Base-by-base conservation (phyloP, 1,284 basidiomycete species). In the Fomitopsis schrenkii region DNA sequence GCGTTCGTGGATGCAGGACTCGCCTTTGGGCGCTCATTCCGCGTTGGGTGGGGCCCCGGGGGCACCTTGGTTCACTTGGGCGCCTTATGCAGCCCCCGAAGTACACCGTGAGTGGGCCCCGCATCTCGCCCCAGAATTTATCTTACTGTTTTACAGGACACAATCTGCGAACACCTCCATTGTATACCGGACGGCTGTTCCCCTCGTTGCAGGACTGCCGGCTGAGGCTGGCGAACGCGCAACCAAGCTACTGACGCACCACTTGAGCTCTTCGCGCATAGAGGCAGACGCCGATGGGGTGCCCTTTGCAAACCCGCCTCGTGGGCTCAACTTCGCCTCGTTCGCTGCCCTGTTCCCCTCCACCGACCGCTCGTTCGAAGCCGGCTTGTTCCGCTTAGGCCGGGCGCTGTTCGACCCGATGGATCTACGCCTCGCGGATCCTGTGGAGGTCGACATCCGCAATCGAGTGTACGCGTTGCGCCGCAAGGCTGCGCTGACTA, bases 401-500 rank as follows among this genome's bases (percentile, higher is more conserved):
- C 84, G 85, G n/a, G 94, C 94, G 0, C 81, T 99, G 0, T 99
- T 98, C 71, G 97, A 99, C 75, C 82, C 85, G 35, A 80, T 97
- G 38, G 80, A 86, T 46, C 79, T 94, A n/a, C 83, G 83, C 9
- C 74, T 91, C 0, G 76, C 77, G 9, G 75, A 75, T n/a, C 77
- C 81, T 2, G 80, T 85, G 35, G 79, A 86, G 0, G 77, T 81
- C 0, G 84, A 89, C 59, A 78, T 90, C 38, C 78, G 82, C 22
- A 82, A 87, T 64, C 83, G 87, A 14, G 78, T 93, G 38, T 75
- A 76, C 42, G 72, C 79, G 42, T 75, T 98, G 15, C 86, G 91
- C 58, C 85, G 97, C 45, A 94, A 95, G 72, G 83, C 87, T 36
- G 91, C 90, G 0, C 76, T 98, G 15, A 94, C 94, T 5, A 80